Conservation (phyloP, 2,329 filamentous ascomycete species). For the Leptographium lundbergii region DNA sequence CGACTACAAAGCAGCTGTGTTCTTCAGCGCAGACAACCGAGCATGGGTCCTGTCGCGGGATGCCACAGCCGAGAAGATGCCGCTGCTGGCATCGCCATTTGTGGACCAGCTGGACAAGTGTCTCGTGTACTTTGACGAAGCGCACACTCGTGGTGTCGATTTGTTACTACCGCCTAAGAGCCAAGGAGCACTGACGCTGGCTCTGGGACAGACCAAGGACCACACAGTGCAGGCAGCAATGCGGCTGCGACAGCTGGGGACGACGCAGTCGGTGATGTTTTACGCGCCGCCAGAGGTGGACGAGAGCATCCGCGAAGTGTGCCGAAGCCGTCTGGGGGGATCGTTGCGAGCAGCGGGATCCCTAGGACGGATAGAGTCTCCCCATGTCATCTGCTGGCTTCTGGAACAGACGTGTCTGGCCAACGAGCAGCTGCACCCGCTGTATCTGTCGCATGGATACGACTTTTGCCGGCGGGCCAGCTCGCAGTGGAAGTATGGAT, state of each 20-base stretch:
- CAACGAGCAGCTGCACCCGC: conserved; percentile 44
- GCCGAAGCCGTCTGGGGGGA: conserved; percentile 15
- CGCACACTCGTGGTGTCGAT: conserved; percentile 48
- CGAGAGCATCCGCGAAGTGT: conserved; percentile 42
- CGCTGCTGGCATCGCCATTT: conserved; percentile 4
- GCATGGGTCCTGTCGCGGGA: conserved; percentile 4
- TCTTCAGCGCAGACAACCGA: conserved; percentile 23
- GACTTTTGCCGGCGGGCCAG: conserved; percentile 47
- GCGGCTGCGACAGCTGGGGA: conserved; percentile 45
- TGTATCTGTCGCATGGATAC: conserved; percentile 46
- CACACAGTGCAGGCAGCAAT: conserved; percentile 53
- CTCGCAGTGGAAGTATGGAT: conserved; percentile 26
- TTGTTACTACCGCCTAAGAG: conserved; percentile 37
- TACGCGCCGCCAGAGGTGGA: conserved; percentile 48
- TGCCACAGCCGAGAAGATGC: not conserved
- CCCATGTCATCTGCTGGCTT: conserved; percentile 39
- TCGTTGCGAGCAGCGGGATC: not conserved
- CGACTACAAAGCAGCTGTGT: conserved; percentile 31
- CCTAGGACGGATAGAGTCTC: conserved; percentile 23
- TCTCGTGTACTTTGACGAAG: conserved; percentile 47
- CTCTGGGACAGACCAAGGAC: conserved; percentile 45
- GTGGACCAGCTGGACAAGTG: conserved; percentile 22
- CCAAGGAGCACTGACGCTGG: conserved; percentile 41
- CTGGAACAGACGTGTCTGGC: conserved; percentile 48
- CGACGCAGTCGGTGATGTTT: conserved; percentile 42